Base-by-base conservation (phyloP, 441 rosid species). In the Erysimum cheiri region DNA sequence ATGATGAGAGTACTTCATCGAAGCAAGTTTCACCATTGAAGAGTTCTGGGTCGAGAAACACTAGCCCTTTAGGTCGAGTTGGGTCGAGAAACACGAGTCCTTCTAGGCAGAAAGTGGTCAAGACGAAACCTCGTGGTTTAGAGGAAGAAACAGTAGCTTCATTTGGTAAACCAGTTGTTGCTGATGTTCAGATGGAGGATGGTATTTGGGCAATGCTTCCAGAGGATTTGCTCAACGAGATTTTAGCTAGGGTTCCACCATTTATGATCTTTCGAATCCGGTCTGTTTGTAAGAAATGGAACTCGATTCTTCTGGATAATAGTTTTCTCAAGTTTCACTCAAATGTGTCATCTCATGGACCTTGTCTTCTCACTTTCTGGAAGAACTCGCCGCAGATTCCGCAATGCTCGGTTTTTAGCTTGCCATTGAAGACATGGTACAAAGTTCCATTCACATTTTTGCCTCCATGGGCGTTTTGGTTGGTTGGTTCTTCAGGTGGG, bases 131-230 rank as follows among this genome's bases (percentile, higher is more conserved):
- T 17, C 90, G 97, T 35, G 98, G 98, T 59, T 79, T 93, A 11
- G 98, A 91, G 70, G 98, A 89, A 80, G 98, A 93, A 67, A 89
- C 89, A 0, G 86, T 77, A 11, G 85, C 95, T 77, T 85, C 95
- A 47, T 89, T 93, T 77, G 87, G 96, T 54, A 93, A 91, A 79
- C 76, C 71, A n/a, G 74, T 74, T 48, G 85, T 80, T 32, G 87
- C 81, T 14, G 93, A 89, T 78, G 84, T 93, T 70, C 96, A 83
- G 64, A 93, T 91, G 98, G 97, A 89, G 70, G 96, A 93, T 74
- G 81, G 81, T 54, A 84, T 91, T 58, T 93, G 98, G 98, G 95
- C 96, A 10, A 85, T 89, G 97, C 81, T 93, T 73, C 98, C 98
- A 0, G 98, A 93, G 76, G 98, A 93, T 82, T 81, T 93, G 73